Base-by-base conservation (phyloP, 2,329 filamentous ascomycete species). In the Trichoderma atroviride region DNA sequence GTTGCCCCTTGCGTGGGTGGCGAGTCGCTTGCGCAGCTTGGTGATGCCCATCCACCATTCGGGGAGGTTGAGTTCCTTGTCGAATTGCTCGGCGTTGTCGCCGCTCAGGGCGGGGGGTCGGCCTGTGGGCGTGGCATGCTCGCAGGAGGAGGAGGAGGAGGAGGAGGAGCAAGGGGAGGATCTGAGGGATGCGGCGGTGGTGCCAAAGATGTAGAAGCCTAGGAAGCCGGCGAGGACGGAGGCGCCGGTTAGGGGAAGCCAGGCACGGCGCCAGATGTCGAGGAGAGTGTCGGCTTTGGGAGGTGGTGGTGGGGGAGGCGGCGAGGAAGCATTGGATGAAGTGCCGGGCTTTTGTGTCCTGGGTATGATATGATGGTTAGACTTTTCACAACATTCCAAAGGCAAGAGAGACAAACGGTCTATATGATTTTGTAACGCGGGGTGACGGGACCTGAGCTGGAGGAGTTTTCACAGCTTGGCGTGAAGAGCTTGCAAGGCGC, bases 41-140 rank as follows among this genome's bases (percentile, higher is more conserved):
- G 80, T 83, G 72, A 90, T 83, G 59, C 88, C 87, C 81, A 85
- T 85, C 73, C 85, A 80, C 77, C 80, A 82, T 77, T 91, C 88
- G 4, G 85, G 84, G 73, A 83, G 79, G 75, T 89, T 83, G 47
- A 90, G 85, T 70, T 84, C 83, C 68, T 81, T 79, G 78, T 91
- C 88, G 75, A 90, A 91, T 52, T 84, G 83, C 33, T 80, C 79
- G 22, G 88, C 88, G 16, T 82, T 80, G 62, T 83, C 79, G 60
- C 79, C 77, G 22, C 79, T 81, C 72, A 86, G 79, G 66, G 82
- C 81, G 29, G 81, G 79, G 4, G 85, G 84, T 13, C 84, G 83
- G 37, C 85, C 85, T 24, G 85, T 86, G 5, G 85, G 83, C 14
- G 75, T 71, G 55, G 75, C 71, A 68, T 83, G 79, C 66, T 79